Percentiles rank a stretch among this genome's conserved stretches.
Evolutionary conservation across 495 filamentous ascomycete genomes (phyloP).

Genomic region (Hypoxylon fuscum): DNA sequence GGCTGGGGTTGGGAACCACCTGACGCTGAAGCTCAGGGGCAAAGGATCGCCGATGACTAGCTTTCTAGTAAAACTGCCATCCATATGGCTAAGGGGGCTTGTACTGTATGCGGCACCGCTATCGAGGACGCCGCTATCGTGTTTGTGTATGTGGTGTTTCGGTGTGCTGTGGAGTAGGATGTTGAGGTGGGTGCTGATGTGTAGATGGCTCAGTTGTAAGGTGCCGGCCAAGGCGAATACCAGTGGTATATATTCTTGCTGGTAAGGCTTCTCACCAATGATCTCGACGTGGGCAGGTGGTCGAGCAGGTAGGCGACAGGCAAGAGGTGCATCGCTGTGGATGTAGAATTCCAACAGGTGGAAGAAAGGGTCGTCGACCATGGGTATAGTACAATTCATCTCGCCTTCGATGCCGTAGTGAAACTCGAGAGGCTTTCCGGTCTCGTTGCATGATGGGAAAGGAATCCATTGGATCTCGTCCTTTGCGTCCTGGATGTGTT

Average conservation of each 20-base stretch:
- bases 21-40: slow-evolving; percentile 79
- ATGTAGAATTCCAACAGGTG: slow-evolving; percentile 99
- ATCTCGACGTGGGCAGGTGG: slow-evolving; percentile 64
- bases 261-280: slow-evolving; percentile 53
- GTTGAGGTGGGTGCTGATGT: slow-evolving; percentile 89
- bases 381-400: slow-evolving; percentile 89
- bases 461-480: slow-evolving; percentile 94
- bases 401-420: slow-evolving; percentile 85
- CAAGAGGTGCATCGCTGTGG: slow-evolving; percentile 92
- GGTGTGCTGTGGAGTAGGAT: slow-evolving; percentile 81
- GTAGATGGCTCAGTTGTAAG: slow-evolving; percentile 87
- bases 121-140: slow-evolving; percentile 77
- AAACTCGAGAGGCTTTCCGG: slow-evolving; percentile 79
- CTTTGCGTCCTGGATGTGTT: slow-evolving; percentile 79
- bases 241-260: slow-evolving; percentile 66
- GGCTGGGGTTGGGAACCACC: slow-evolving; percentile 82
- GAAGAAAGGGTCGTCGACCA: slow-evolving; percentile 88
- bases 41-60: slow-evolving; percentile 89
- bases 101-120: slow-evolving; percentile 87
- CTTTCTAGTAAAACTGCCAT: slow-evolving; percentile 60
- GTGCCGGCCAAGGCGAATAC: slow-evolving; percentile 90
- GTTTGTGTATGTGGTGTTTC: slow-evolving; percentile 61
- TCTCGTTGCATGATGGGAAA: slow-evolving; percentile 93
- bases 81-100: slow-evolving; percentile 71
- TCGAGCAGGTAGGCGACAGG: slow-evolving; percentile 87